Evolutionary conservation across 2,329 filamentous ascomycete species (phyloP).

Genomic region (Fusarium burgessii): DNA sequence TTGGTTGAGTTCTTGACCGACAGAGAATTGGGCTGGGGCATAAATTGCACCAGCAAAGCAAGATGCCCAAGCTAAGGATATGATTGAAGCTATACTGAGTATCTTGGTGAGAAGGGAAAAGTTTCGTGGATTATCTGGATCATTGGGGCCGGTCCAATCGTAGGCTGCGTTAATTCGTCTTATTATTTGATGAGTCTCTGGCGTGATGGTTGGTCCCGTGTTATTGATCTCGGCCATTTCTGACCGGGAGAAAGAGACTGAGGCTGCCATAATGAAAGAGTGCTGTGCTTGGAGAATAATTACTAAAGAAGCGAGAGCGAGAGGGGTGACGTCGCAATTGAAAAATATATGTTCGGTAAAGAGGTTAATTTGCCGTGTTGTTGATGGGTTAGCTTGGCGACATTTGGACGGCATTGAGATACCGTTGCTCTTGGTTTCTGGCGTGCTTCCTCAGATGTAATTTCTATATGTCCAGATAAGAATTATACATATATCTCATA

Average conservation of each 20-base stretch:
- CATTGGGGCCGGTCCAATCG: conserved; percentile 24
- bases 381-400: not conserved
- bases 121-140: conserved; percentile 33
- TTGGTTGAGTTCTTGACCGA: conserved; percentile 5
- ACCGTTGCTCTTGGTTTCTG: too few relatives aligned
- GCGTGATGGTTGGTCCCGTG: not conserved
- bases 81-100: conserved; percentile 21
- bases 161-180: conserved; percentile 33
- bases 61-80: conserved; percentile 10
- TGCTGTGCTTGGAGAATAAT: fast-evolving
- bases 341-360: not conserved
- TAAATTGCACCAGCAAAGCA: conserved; percentile 27
- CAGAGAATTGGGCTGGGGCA: conserved; percentile 16
- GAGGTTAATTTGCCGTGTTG: not conserved
- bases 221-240: not conserved
- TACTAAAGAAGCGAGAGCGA: fast-evolving
- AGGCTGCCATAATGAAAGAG: not conserved
- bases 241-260: not conserved
- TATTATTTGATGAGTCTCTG: conserved; percentile 10
- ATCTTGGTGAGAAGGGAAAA: not conserved
- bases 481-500: too few relatives aligned
- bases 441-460: too few relatives aligned
- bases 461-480: too few relatives aligned
- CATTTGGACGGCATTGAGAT: too few relatives aligned
- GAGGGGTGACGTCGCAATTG: not conserved